These are phyloP conservation scores for Rubia peregrina DNA, from an alignment of 305 asterid genomes.

Conservation along the genomic window DNA sequence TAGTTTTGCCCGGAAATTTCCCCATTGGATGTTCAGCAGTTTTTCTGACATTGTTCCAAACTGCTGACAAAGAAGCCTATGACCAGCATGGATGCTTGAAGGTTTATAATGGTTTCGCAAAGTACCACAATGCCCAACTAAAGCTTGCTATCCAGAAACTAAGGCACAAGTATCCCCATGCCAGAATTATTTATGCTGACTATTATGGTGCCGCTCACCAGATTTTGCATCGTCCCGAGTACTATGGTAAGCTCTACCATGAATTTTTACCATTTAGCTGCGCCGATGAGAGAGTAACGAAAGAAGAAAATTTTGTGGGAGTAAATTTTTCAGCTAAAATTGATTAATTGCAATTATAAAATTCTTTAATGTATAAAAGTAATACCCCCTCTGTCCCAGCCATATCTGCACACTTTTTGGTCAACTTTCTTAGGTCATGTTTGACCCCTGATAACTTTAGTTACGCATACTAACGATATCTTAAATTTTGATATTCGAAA, in stretches of 20 bases:
- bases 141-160: constrained; percentile 38
- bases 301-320: too few relatives aligned
- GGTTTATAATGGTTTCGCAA: constrained; percentile 48
- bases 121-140: constrained; percentile 52
- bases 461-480: too few relatives aligned
- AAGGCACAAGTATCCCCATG: constrained; percentile 43
- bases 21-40: constrained; percentile 74
- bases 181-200: constrained; percentile 64
- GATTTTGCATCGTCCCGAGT: constrained; percentile 46
- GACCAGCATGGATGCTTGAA: constrained; percentile 60
- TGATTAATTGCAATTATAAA: too few relatives aligned
- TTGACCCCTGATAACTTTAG: too few relatives aligned
- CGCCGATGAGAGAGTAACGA: too few relatives aligned
- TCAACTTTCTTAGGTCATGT: too few relatives aligned
- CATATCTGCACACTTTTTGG: too few relatives aligned
- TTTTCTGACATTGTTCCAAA: constrained; percentile 50
- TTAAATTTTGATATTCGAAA: too few relatives aligned
- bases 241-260: constrained; percentile 37
- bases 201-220: constrained; percentile 55
- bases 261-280: too few relatives aligned
- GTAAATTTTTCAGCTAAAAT: too few relatives aligned
- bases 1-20: constrained; percentile 65
- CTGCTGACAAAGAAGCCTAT: constrained; percentile 39
- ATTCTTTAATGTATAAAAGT: too few relatives aligned
- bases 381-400: too few relatives aligned